phyloP scores from a whole-genome alignment of 768 basidiomycete genomes.

The Rhizopogon rudus region DNA sequence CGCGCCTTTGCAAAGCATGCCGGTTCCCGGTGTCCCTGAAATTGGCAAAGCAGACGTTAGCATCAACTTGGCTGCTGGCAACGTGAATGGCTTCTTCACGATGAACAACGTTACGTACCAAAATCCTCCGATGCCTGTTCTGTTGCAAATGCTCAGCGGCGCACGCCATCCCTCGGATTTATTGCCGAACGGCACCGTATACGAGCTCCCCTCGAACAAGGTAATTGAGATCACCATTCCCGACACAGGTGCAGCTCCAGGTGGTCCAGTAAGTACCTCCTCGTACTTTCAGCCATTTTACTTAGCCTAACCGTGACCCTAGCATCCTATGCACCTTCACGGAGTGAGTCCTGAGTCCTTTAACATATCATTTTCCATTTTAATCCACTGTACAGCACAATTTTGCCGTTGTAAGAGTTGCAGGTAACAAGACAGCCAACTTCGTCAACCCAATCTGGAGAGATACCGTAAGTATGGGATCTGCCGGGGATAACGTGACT shows the following conservation, averaged over 20 bases:
- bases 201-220: constrained; percentile 39
- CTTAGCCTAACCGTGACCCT: neutral
- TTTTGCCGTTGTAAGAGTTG: constrained; percentile 34
- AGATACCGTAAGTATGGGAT: constrained; percentile 29
- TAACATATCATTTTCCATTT: neutral
- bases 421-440: constrained; percentile 27
- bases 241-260: constrained; percentile 26
- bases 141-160: constrained; percentile 57
- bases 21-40: constrained; percentile 27
- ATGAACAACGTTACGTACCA: constrained; percentile 31
- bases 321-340: constrained; percentile 38
- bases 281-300: neutral
- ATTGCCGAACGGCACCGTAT: constrained; percentile 44
- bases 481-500: constrained; percentile 38
- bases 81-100: constrained; percentile 10
- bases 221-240: constrained; percentile 47
- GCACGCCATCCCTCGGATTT: constrained; percentile 40
- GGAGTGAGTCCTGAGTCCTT: constrained; percentile 23
- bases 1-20: constrained; percentile 21
- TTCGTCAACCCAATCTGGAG: constrained; percentile 33
- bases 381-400: constrained; percentile 22
- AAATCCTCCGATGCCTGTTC: constrained; percentile 43
- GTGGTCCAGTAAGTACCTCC: constrained; percentile 23
- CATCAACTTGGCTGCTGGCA: constrained; percentile 16
- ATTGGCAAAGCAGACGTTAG: constrained; percentile 30